These are phyloP conservation scores for Gautieria morchelliformis DNA, from an alignment of 768 basidiomycete genomes.

Conservation along the genomic window DNA sequence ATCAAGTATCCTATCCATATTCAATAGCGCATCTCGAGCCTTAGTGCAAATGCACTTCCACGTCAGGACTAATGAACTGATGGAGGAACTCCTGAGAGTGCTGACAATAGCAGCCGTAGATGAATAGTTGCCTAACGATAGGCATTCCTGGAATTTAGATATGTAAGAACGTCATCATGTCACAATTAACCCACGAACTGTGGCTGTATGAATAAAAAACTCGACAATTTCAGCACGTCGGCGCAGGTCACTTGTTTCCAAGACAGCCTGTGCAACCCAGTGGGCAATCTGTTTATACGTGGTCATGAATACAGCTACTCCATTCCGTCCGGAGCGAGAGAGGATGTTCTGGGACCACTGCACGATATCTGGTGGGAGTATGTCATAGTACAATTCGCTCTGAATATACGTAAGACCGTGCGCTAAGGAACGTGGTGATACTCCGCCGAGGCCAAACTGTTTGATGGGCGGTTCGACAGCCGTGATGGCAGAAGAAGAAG, in stretches of 20 bases:
- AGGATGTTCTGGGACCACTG: not conserved
- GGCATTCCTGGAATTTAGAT: not conserved
- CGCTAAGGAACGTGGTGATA: not conserved
- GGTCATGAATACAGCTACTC: not conserved
- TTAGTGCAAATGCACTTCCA: not conserved
- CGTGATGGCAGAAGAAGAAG: not conserved
- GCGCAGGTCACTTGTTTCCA: not conserved
- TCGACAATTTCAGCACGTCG: conserved; percentile 1
- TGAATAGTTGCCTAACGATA: not conserved
- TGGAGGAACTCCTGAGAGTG: not conserved
- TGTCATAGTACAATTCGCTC: not conserved
- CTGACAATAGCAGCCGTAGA: not conserved
- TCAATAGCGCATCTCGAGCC: not conserved
- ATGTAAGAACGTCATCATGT: not conserved
- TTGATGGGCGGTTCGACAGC: not conserved
- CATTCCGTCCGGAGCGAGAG: not conserved
- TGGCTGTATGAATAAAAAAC: not conserved
- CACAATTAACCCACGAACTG: not conserved
- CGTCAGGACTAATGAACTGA: not conserved
- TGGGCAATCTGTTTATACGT: not conserved
- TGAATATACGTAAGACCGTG: not conserved
- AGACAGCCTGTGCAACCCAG: not conserved
- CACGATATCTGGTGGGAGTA: not conserved
- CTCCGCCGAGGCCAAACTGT: not conserved
- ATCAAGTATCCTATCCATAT: not conserved